A percentile compares a stretch with the other conserved stretches of the same genome.
These are phyloP conservation scores for Martiniozyma abietophila DNA, from an alignment of 805 yeast species.

Conservation along the genomic window DNA sequence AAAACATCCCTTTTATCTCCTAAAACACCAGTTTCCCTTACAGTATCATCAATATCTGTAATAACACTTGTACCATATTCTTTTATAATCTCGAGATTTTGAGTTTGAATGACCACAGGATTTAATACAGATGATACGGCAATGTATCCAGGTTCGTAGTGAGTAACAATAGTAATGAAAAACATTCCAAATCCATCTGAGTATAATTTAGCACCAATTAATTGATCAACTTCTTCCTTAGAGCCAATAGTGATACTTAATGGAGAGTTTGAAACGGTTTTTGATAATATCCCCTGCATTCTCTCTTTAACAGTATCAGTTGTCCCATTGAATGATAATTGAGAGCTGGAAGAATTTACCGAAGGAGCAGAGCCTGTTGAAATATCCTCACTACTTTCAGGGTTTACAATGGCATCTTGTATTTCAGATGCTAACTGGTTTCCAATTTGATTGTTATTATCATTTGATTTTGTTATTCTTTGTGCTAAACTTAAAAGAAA, in stretches of 20 bases:
- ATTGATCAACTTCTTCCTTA: slow-evolving; percentile 25
- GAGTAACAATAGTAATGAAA: slow-evolving; percentile 39
- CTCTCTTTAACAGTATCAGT: slow-evolving; percentile 45
- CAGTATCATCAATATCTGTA: slow-evolving; percentile 92
- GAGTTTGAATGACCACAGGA: slow-evolving; percentile 37
- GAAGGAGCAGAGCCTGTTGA: slow-evolving; percentile 16
- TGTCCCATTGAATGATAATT: slow-evolving; percentile 6
- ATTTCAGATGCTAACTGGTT: slow-evolving; percentile 31
- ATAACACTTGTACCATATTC: slow-evolving; percentile 59
- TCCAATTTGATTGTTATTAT: slow-evolving; percentile 20
- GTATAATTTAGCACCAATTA: slow-evolving; percentile 25
- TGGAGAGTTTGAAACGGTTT: slow-evolving; percentile 51
- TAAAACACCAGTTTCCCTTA: slow-evolving; percentile 81
- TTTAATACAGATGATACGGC: slow-evolving; percentile 41
- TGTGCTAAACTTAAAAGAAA: slow-evolving; percentile 59
- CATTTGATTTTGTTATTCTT: slow-evolving; percentile 43
- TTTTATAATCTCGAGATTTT: slow-evolving; percentile 34
- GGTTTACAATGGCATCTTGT: slow-evolving; percentile 24
- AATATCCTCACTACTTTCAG: slow-evolving; percentile 13
- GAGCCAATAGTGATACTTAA: slow-evolving; percentile 50
- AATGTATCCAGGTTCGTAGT: slow-evolving; percentile 52
- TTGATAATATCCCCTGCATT: slow-evolving; percentile 59
- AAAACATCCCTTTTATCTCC: slow-evolving; percentile 81
- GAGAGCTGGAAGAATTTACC: slow-evolving; percentile 10
- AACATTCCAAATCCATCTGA: slow-evolving; percentile 69